Base-by-base conservation (phyloP, 2,329 filamentous ascomycete genomes). In the Fusarium marasasianum region DNA sequence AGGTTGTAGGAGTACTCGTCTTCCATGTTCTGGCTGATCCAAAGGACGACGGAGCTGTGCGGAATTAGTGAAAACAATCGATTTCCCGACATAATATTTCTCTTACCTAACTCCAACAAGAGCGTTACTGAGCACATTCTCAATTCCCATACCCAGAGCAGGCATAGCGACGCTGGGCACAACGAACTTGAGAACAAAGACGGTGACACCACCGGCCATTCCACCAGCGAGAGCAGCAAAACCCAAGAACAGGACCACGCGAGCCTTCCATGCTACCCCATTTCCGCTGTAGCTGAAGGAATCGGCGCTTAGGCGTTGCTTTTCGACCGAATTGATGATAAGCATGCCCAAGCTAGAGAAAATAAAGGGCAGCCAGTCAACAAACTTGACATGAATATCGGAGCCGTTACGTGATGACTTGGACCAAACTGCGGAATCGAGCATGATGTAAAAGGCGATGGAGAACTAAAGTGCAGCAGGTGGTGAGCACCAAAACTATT, bases 1-100 rank as follows among this genome's bases (percentile, higher is more conserved):
- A 92, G 82, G 81, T 91, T 92, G 82, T 92, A 92, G 53, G 90
- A 87, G 77, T 92, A 92, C 82, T 92, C 91, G 78, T 92, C 91
- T 84, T 92, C 91, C 89, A 92, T 92, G 78, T 92, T 92, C 85
- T 92, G 91, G 82, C 88, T 91, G 63, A 92, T 82, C 91, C 91
- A 92, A 47, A 92, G 86, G 69, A 92, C 87, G 54, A 91, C 90
- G 29, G 88, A 88, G 82, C 89, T 90, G 73, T 22, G 17, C 8
- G 11, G 29, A n/a, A 63, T 77, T 63, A 81, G 77, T n/a, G 63
- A 56, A 12, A 8, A 33, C 12, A 38, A 8, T 33, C 29, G 40
- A 20, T 15, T 10, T 38, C 14, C 55, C 6, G 17, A 11, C 9
- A 33, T 9, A 35, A 38, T 2, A 13, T 43, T 35, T 6, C 26